Conservation (phyloP, 108 stramenopile species). For the Cyclotella sp. region DNA sequence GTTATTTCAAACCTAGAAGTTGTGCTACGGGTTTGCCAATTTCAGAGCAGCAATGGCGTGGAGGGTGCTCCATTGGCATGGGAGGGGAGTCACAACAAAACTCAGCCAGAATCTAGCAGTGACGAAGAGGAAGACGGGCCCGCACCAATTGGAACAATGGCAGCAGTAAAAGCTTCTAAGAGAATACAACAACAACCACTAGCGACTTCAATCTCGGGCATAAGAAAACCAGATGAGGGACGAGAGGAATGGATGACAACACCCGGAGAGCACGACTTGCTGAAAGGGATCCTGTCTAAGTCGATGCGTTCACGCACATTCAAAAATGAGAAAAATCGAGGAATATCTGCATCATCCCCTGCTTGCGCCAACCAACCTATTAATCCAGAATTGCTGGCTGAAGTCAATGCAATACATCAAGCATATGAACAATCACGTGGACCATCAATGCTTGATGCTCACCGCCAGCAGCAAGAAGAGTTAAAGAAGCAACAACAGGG, state of each 20-base stretch:
- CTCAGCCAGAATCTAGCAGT: conserved; percentile 34
- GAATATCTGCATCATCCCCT: conserved; percentile 6
- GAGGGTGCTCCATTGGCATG: conserved; percentile 38
- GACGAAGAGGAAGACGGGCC: conserved; percentile 79
- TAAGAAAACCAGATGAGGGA: conserved; percentile 31
- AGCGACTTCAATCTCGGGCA: conserved; percentile 32
- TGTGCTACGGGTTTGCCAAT: conserved; percentile 50
- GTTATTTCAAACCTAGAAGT: conserved; percentile 31
- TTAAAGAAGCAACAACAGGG: conserved; percentile 48
- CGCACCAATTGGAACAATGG: conserved; percentile 55
- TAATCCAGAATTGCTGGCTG: conserved; percentile 74
- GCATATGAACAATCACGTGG: conserved; percentile 77
- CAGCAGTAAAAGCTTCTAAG: conserved; percentile 39
- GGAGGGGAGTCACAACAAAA: conserved; percentile 12
- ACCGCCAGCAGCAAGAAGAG: conserved; percentile 57
- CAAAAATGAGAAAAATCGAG: conserved; percentile 61
- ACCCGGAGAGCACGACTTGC: conserved; percentile 85
- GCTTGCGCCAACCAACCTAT: conserved; percentile 40
- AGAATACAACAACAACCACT: conserved; percentile 45
- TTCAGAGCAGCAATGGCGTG: conserved; percentile 50
- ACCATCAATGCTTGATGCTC: conserved; percentile 75
- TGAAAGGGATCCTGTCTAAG: conserved; percentile 72
- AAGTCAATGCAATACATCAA: conserved; percentile 78
- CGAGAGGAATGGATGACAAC: conserved; percentile 92
- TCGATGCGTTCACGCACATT: conserved; percentile 67